A percentile compares a stretch with the other conserved stretches of the same genome.
These are phyloP conservation scores for Serpula lacrymans DNA, from an alignment of 768 basidiomycete species.

Conservation along the genomic window DNA sequence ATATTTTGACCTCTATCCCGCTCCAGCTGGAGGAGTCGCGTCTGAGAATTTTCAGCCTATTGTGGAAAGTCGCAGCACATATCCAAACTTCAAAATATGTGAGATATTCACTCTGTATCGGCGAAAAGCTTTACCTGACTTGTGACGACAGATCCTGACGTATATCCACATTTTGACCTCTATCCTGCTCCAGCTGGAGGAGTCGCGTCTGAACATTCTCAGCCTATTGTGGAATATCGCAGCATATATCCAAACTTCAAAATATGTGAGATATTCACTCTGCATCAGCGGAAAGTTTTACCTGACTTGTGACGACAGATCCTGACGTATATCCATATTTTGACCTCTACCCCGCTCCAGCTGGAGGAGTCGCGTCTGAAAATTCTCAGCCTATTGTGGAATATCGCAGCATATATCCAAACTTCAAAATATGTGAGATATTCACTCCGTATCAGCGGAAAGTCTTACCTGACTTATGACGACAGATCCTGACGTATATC, in stretches of 20 bases:
- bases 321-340: slow-evolving; percentile 34
- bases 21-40: slow-evolving; percentile 2
- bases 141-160: slow-evolving; percentile 29
- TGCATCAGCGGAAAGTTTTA: slow-evolving; percentile 2
- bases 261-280: slow-evolving; percentile 34
- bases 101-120: too few species aligned
- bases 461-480: background rate
- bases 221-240: too few species aligned
- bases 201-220: background rate
- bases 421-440: slow-evolving; percentile 29
- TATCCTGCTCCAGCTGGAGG: slow-evolving; percentile 28
- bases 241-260: slow-evolving; percentile 13
- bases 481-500: slow-evolving; percentile 38
- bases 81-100: slow-evolving; percentile 24
- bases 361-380: background rate
- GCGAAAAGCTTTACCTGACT: slow-evolving; percentile 4
- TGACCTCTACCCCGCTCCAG: slow-evolving; percentile 22
- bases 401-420: too few species aligned
- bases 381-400: too few species aligned
- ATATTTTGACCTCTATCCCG: slow-evolving; percentile 32
- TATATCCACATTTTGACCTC: slow-evolving; percentile 40
- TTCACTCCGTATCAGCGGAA: too few species aligned
- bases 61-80: too few species aligned
- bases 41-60: background rate
- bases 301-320: slow-evolving; percentile 24